A percentile compares a stretch with the other conserved stretches of the same genome.
Evolutionary conservation across 2,329 filamentous ascomycete species (phyloP).

Genomic region (Pyrenophora seminiperda): DNA sequence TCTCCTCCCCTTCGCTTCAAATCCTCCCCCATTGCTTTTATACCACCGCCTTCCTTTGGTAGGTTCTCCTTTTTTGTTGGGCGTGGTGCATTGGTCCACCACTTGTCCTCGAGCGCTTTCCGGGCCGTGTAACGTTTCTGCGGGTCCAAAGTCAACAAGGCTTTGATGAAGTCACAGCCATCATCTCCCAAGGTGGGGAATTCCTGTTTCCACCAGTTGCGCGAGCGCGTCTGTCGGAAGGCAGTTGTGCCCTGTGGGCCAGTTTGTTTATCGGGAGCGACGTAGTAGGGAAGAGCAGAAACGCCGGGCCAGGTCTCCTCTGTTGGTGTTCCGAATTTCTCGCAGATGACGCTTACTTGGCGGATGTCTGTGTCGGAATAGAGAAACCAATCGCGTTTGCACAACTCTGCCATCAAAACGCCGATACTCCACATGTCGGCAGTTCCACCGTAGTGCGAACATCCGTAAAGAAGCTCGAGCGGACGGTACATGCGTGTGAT

Average conservation of each 20-base stretch:
- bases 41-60: conserved; percentile 72
- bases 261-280: conserved; percentile 61
- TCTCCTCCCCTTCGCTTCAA: conserved; percentile 77
- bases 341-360: conserved; percentile 82
- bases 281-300: conserved; percentile 76
- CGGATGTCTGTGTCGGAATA: conserved; percentile 84
- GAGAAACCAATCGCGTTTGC: conserved; percentile 81
- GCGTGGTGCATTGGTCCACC: conserved; percentile 83
- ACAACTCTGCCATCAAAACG: conserved; percentile 88
- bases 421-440: conserved; percentile 96
- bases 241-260: conserved; percentile 36
- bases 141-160: conserved; percentile 85
- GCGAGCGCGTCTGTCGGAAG: conserved; percentile 65
- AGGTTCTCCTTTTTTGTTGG: conserved; percentile 83
- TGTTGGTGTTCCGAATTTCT: conserved; percentile 84
- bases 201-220: conserved; percentile 73
- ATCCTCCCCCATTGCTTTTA: conserved; percentile 80
- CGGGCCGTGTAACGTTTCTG: conserved; percentile 77
- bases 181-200: conserved; percentile 82
- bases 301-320: conserved; percentile 97
- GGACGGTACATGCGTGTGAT: conserved; percentile 98
- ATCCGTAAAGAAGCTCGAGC: conserved; percentile 90
- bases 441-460: conserved; percentile 83
- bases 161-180: conserved; percentile 86
- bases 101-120: conserved; percentile 78